Evolutionary conservation across 2,329 filamentous ascomycete genomes (phyloP).

Genomic region (Fusarium sarcochroum): DNA sequence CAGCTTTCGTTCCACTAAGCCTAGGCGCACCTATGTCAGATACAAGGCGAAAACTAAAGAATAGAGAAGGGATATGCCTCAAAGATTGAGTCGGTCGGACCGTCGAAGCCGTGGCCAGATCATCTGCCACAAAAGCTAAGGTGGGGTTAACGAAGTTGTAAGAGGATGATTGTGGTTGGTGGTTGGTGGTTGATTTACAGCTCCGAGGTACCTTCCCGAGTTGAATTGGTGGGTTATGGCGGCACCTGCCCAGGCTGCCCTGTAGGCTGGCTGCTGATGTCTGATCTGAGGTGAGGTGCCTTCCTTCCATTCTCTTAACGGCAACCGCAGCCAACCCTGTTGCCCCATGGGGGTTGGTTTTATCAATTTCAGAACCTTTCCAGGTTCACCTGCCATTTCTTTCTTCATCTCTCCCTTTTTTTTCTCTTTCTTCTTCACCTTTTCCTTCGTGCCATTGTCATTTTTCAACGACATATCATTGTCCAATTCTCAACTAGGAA

Average conservation of each 20-base stretch:
- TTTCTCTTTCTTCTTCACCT: constrained; percentile 18
- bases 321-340: constrained; percentile 26
- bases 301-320: constrained; percentile 19
- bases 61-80: constrained; percentile 32
- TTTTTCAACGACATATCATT: neutral
- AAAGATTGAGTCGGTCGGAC: constrained; percentile 57
- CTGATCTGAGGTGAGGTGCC: constrained; percentile 9
- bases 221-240: constrained; percentile 38
- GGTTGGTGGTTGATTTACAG: constrained; percentile 18
- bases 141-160: constrained; percentile 39
- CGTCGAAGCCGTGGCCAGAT: constrained; percentile 64
- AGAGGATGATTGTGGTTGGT: constrained; percentile 25
- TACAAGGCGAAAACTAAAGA: constrained; percentile 17
- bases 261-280: constrained; percentile 25
- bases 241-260: constrained; percentile 32
- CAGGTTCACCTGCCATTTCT: constrained; percentile 7
- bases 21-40: constrained; percentile 38
- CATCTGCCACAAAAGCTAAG: constrained; percentile 44
- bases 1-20: constrained; percentile 26
- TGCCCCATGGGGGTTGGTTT: constrained; percentile 34
- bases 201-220: constrained; percentile 34
- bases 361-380: constrained; percentile 10
- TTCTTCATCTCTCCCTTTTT: constrained; percentile 15
- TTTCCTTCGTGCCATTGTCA: constrained; percentile 19
- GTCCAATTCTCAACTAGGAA: constrained; percentile 4